Conservation (phyloP, 768 basidiomycete genomes). For the Pisolithus marmoratus region DNA sequence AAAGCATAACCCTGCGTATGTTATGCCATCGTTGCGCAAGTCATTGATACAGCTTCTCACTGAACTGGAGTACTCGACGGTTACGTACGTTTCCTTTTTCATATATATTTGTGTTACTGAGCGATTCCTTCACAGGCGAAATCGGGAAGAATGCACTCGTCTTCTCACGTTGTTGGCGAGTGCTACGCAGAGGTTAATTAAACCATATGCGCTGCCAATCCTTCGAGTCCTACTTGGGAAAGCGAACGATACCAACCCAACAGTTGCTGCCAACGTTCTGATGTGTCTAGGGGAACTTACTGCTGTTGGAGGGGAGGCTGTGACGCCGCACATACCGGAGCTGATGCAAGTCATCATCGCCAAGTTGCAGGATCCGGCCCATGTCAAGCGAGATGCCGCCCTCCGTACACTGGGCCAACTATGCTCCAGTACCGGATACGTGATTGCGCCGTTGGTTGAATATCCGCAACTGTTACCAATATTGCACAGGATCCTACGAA, state of each 20-base stretch:
- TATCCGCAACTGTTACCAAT: conserved; percentile 87
- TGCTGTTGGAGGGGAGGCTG: conserved; percentile 90
- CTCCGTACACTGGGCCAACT: conserved; percentile 92
- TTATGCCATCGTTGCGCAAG: conserved; percentile 95
- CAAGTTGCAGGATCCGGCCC: conserved; percentile 84
- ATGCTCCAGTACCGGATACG: conserved; percentile 93
- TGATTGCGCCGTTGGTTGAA: conserved; percentile 85
- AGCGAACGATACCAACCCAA: conserved; percentile 77
- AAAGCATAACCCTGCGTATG: conserved; percentile 94
- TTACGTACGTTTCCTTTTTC: conserved; percentile 50
- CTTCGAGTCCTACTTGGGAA: conserved; percentile 88
- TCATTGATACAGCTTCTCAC: conserved; percentile 93
- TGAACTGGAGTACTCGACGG: conserved; percentile 92
- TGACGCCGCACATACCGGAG: conserved; percentile 72
- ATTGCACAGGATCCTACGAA: conserved; percentile 77
- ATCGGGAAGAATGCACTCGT: conserved; percentile 87
- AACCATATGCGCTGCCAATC: conserved; percentile 93
- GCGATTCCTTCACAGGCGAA: conserved; percentile 46
- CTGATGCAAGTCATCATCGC: conserved; percentile 89
- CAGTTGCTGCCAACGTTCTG: conserved; percentile 87
- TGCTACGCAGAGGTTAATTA: conserved; percentile 90
- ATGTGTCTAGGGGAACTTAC: conserved; percentile 94
- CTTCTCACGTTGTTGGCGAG: conserved; percentile 85
- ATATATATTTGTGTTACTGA: not conserved
- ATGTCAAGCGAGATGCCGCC: conserved; percentile 89